Evolutionary conservation across 23 red algal genomes (phyloP).

Genomic region (Gracilaria vermiculophylla): DNA sequence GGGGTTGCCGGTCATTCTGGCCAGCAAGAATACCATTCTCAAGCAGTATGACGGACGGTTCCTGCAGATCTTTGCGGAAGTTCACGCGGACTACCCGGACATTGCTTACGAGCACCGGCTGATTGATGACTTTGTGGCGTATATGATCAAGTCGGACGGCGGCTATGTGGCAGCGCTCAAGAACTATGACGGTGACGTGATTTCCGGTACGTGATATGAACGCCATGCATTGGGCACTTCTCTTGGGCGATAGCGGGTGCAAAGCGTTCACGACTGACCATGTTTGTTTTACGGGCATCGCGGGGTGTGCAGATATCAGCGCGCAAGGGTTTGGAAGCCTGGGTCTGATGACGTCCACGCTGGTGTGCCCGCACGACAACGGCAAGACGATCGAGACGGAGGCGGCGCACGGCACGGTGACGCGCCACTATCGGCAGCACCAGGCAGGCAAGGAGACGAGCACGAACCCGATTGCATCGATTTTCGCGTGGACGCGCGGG

Average conservation of each 20-base stretch:
- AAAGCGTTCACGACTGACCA: background rate
- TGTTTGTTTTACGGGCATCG: no score
- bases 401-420: slow-evolving; percentile 95
- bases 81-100: slow-evolving; percentile 42
- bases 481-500: slow-evolving; percentile 90
- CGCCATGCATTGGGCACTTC: no score
- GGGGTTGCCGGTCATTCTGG: slow-evolving; percentile 80
- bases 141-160: slow-evolving; percentile 86
- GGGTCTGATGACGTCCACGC: slow-evolving; percentile 89
- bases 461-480: slow-evolving; percentile 91
- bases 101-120: slow-evolving; percentile 87
- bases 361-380: slow-evolving; percentile 75
- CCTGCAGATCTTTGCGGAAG: slow-evolving; percentile 66
- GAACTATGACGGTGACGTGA: slow-evolving; percentile 97
- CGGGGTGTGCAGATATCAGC: slow-evolving; percentile 88
- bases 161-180: slow-evolving; percentile 82
- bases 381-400: slow-evolving; percentile 83
- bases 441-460: slow-evolving; percentile 87
- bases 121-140: slow-evolving; percentile 96
- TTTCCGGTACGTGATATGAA: slow-evolving; percentile 36
- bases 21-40: slow-evolving; percentile 93
- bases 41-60: slow-evolving; percentile 89
- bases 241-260: no score
- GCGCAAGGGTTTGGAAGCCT: slow-evolving; percentile 93
- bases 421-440: slow-evolving; percentile 86